Evolutionary conservation across 1,139 yeast species (phyloP).

Genomic region (Geotrichum citri-aurantii): DNA sequence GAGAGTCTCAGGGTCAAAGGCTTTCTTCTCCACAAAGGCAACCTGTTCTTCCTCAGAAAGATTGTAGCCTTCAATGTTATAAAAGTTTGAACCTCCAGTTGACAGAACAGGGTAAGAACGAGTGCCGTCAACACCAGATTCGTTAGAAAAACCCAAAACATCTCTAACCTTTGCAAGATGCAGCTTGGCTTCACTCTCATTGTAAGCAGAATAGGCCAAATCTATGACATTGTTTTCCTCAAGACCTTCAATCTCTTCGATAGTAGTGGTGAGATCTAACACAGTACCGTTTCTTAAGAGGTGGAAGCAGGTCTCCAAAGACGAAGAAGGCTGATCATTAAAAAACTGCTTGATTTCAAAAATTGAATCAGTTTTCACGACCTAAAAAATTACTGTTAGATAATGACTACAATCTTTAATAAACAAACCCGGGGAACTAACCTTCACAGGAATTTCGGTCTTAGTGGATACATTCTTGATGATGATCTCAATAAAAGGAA

Average conservation of each 20-base stretch:
- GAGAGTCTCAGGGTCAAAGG: constrained; percentile 13
- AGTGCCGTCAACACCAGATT: constrained; percentile 31
- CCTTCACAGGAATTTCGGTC: constrained; percentile 9
- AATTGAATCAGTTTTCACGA: constrained; percentile 41
- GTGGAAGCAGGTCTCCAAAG: constrained; percentile 54
- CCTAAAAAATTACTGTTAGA: constrained; percentile 6
- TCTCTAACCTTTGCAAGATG: constrained; percentile 48
- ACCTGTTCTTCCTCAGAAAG: constrained; percentile 21
- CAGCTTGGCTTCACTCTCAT: constrained; percentile 42
- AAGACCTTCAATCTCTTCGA: constrained; percentile 28
- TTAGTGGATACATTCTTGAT: constrained; percentile 8
- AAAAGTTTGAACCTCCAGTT: constrained; percentile 41
- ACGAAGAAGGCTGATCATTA: constrained; percentile 48
- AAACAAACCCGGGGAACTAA: background rate
- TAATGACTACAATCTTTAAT: background rate
- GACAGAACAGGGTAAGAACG: constrained; percentile 26
- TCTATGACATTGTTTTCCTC: constrained; percentile 32
- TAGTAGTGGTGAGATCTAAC: constrained; percentile 32
- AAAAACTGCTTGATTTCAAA: constrained; percentile 57
- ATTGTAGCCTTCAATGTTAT: constrained; percentile 31
- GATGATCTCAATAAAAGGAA: constrained; percentile 5
- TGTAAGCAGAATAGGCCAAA: constrained; percentile 43
- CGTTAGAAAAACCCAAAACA: constrained; percentile 39
- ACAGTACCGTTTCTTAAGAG: constrained; percentile 40
- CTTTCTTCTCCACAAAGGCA: constrained; percentile 5